These are phyloP conservation scores for Rhododendron vialii DNA, from an alignment of 148 eudicot genomes.

Conservation along the genomic window DNA sequence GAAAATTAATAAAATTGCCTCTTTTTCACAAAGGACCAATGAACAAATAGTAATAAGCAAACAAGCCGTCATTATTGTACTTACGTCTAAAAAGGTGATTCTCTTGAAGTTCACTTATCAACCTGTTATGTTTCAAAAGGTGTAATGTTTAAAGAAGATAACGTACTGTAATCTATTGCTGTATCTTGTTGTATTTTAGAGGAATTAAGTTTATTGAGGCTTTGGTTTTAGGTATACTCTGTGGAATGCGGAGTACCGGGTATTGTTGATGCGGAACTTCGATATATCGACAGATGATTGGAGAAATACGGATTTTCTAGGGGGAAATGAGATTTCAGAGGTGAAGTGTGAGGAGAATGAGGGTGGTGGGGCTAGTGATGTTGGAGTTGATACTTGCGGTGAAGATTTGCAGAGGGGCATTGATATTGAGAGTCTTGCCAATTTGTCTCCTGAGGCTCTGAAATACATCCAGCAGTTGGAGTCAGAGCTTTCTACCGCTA, in stretches of 20 bases:
- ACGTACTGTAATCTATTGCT: background rate
- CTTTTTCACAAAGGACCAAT: background rate
- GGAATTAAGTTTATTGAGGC: conserved; percentile 1
- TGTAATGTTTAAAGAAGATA: background rate
- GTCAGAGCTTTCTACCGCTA: conserved; percentile 41
- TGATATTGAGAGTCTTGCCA: conserved; percentile 35
- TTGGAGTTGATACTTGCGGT: conserved; percentile 13
- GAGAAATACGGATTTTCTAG: conserved; percentile 14
- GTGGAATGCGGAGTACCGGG: conserved; percentile 90
- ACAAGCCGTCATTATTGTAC: background rate
- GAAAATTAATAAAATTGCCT: background rate
- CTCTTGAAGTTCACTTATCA: background rate
- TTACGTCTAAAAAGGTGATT: background rate
- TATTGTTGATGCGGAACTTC: conserved; percentile 74
- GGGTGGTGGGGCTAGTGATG: conserved; percentile 19
- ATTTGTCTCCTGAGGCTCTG: conserved; percentile 52
- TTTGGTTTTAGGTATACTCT: conserved; percentile 54
- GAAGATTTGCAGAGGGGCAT: conserved; percentile 31
- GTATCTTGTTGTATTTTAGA: background rate
- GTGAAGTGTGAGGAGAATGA: conserved; percentile 25
- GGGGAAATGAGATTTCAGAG: conserved; percentile 29
- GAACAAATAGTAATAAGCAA: background rate
- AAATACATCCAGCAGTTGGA: conserved; percentile 62
- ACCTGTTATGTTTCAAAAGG: background rate
- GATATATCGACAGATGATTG: conserved; percentile 36